phyloP scores from a whole-genome alignment of 805 yeast genomes.

The Metschnikowia koreensis region DNA sequence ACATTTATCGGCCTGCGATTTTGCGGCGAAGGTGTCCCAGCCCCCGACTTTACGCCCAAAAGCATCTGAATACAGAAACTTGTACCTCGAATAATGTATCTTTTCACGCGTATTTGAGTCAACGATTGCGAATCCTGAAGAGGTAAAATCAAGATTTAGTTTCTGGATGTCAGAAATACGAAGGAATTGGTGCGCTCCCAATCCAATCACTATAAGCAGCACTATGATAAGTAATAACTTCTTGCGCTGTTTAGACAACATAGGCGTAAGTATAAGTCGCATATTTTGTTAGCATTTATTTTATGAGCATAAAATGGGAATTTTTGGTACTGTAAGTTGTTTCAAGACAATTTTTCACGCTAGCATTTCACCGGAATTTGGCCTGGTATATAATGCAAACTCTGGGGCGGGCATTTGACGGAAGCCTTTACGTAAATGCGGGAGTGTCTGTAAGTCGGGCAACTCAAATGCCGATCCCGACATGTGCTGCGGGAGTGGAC shows the following conservation, averaged over 20 bases:
- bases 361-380: neutral
- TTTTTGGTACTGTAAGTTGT: neutral
- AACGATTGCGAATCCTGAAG: conserved; percentile 3
- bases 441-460: neutral
- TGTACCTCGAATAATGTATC: conserved; percentile 16
- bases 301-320: neutral
- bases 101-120: conserved; percentile 8
- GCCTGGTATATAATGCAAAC: neutral
- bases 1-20: conserved; percentile 11
- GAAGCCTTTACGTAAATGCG: neutral
- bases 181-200: conserved; percentile 6
- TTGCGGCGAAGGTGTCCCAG: conserved; percentile 14
- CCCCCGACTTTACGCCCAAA: conserved; percentile 8
- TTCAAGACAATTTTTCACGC: neutral
- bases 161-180: neutral
- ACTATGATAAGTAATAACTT: conserved; percentile 4
- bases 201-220: conserved; percentile 2
- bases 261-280: neutral
- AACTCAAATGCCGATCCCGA: neutral
- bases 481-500: neutral
- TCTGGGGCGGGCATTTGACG: neutral
- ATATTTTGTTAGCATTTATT: neutral
- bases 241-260: conserved; percentile 5
- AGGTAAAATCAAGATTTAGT: neutral
- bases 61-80: conserved; percentile 10